These are phyloP conservation scores for Secale cereale DNA, from an alignment of 176 grass and related monocot genomes.

Conservation along the genomic window DNA sequence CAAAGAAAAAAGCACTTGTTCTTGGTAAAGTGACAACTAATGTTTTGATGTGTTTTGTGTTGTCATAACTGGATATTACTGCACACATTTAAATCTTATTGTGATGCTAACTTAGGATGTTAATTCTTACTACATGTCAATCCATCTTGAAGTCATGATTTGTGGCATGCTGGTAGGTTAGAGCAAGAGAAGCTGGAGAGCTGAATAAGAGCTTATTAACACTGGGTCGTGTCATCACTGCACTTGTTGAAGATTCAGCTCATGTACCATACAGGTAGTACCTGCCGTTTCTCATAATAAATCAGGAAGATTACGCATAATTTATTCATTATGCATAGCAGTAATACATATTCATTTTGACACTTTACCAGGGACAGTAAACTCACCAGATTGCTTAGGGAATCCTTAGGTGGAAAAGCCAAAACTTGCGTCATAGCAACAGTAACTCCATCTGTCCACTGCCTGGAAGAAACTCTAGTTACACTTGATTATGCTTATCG, in stretches of 20 bases:
- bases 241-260: slow-evolving; percentile 75
- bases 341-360: slow-evolving; percentile 27
- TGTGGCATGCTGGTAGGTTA: slow-evolving; percentile 55
- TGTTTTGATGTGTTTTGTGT: neutral
- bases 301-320: neutral
- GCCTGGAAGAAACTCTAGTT: slow-evolving; percentile 76
- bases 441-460: slow-evolving; percentile 68
- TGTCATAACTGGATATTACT: slow-evolving; percentile 8
- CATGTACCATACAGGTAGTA: slow-evolving; percentile 87
- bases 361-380: slow-evolving; percentile 78
- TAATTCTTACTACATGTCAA: slow-evolving; percentile 15
- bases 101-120: neutral
- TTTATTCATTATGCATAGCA: neutral
- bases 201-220: slow-evolving; percentile 94
- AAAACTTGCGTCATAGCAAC: slow-evolving; percentile 97
- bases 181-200: slow-evolving; percentile 88
- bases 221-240: slow-evolving; percentile 84
- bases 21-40: neutral
- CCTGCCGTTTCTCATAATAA: slow-evolving; percentile 6
- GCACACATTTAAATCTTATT: slow-evolving; percentile 6
- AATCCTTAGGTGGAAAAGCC: slow-evolving; percentile 93
- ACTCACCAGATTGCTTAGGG: slow-evolving; percentile 81
- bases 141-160: slow-evolving; percentile 36
- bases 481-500: slow-evolving; percentile 93
- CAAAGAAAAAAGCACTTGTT: slow-evolving; percentile 4